Base-by-base conservation (phyloP, 169 alveolate genomes). In the Cryptosporidium felis region DNA sequence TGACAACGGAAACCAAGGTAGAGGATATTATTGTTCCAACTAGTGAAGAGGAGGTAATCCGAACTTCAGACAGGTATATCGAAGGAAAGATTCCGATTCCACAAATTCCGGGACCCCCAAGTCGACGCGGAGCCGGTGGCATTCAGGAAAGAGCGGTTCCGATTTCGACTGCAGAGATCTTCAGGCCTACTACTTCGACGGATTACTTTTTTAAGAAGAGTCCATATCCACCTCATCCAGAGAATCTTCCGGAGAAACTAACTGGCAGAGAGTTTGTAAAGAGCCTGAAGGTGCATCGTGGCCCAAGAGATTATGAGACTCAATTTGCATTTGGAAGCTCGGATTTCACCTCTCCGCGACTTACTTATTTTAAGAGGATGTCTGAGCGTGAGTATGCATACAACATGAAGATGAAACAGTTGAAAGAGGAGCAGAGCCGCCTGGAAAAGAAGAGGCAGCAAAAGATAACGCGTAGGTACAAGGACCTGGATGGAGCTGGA, bases 31-130 rank as follows among this genome's bases (percentile, higher is more conserved):
- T 65, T 65, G 34, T 42, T 5, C 63, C 45, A 6, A 18, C 40
- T 5, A 45, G 16, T 16, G 34, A n/a, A n/a, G 34, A 23, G 21
- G 81, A 42, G 28, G 81, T 49, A 12, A 65, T 65, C 36, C 45
- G 61, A 28, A 65, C 81, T 26, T 42, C 81, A 5, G 81, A 49
- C 12, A 74, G 85, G 56, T 18, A 51, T n/a, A 38, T 74, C 23
- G 18, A 34, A 21, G 59, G 58, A 18, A 18, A 21, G 14, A 32
- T 74, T 10, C 85, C 85, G 14, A 74, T 74, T 74, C 85, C 85
- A 8, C 60, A 56, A 12, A 34, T 74, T 23, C 85, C 85, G 26
- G 85, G 85, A 3, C 85, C 85, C 21, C 85, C 85, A 53, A 65
- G 81, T 2, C 38, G 81, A 8, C 53, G 47, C 21, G 79, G 79